Conservation (phyloP, 2,329 filamentous ascomycete species). For the Arthrocladium fulminans region DNA sequence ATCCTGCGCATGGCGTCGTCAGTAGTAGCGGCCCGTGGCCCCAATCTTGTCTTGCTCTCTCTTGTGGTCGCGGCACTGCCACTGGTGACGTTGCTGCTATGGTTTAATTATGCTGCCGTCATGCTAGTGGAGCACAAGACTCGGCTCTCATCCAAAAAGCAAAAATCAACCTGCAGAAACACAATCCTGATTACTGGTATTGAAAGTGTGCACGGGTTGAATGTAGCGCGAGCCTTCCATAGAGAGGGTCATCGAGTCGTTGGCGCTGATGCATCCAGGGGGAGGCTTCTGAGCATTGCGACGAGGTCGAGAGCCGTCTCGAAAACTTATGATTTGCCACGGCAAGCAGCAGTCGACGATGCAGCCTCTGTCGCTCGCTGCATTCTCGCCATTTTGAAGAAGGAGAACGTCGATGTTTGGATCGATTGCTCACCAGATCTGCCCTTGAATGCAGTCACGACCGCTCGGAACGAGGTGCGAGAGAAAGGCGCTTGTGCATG, state of each 20-base stretch:
- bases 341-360: background rate
- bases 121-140: constrained; percentile 25
- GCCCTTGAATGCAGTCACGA: constrained; percentile 55
- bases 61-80: constrained; percentile 39
- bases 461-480: constrained; percentile 53
- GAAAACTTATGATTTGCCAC: background rate
- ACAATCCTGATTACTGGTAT: constrained; percentile 64
- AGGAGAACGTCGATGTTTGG: constrained; percentile 60
- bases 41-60: constrained; percentile 41
- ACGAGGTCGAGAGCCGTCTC: constrained; percentile 4
- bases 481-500: constrained; percentile 49
- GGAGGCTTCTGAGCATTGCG: background rate
- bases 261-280: constrained; percentile 52
- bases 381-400: constrained; percentile 50
- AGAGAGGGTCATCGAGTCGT: constrained; percentile 59
- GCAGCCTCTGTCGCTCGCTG: constrained; percentile 24
- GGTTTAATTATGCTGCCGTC: constrained; percentile 30
- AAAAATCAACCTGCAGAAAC: constrained; percentile 22
- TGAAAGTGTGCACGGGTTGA: constrained; percentile 61
- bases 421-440: constrained; percentile 61
- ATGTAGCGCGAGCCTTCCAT: constrained; percentile 57
- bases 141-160: background rate
- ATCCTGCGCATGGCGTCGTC: background rate
- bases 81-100: constrained; percentile 38
- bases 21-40: constrained; percentile 16